Evolutionary conservation across 306 rosid genomes (phyloP), one percentile per base, ranked within the genome.

Genomic region (Fragaria nilgerrensis): DNA sequence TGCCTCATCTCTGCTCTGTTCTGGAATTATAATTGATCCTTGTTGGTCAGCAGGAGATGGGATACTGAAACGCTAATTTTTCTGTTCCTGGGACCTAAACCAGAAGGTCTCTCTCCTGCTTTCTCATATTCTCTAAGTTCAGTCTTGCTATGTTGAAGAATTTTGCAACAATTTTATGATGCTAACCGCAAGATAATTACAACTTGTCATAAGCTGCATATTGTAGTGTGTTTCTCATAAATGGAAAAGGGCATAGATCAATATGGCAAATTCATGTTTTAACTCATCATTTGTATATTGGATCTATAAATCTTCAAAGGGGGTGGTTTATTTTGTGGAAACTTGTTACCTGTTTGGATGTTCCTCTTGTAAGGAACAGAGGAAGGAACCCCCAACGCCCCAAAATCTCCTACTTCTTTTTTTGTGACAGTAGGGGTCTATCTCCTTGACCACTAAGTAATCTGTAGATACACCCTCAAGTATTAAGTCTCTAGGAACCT

Each of bases 371-470:
- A 32, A 32, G 36, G 36, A 32, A 32, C 36, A 32, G 36, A 32
- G 36, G 36, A 32, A 32, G 36, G 36, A 32, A 32, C 36, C 36
- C 36, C 36, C 36, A 32, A 32, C 5, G 36, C 36, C 36, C 36
- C 36, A 32, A 32, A 32, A 32, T 32, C 5, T 32, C 4, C 36
- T 32, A 3, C 36, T 32, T 32, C 3, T 29, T 29, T 29, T 32
- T 32, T 32, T 12, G 11, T 76, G 80, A 52, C 83, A 64, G 83
- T 77, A 64, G 49, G 67, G 20, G 79, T 20, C 4, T 39, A 74
- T 61, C 52, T 25, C 2, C 27, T 25, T 47, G 65, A 65, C 2
- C 37, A 13, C 19, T 20, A 29, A 63, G 70, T 45, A 16, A 19
- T 44, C 48, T 29, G 23, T 52, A 73, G 37, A 48, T 48, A 16